Percentiles rank a stretch among this genome's conserved stretches.
Evolutionary conservation across 805 yeast genomes (phyloP).

Genomic region (Kluyveromyces nonfermentans): DNA sequence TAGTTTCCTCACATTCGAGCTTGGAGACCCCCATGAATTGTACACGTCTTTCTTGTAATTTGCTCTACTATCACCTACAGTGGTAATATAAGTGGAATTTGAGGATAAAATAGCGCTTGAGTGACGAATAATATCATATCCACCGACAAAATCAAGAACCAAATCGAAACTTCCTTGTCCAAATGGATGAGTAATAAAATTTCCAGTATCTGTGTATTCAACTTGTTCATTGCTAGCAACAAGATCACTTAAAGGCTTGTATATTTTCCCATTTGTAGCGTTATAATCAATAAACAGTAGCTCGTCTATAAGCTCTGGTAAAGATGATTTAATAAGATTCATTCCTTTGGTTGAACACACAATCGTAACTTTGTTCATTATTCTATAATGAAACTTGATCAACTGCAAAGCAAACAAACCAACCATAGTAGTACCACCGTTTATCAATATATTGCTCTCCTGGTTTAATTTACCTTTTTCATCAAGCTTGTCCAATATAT

Average conservation of each 20-base stretch:
- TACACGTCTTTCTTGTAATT: constrained; percentile 32
- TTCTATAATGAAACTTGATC: constrained; percentile 42
- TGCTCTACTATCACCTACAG: constrained; percentile 51
- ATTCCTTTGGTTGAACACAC: constrained; percentile 49
- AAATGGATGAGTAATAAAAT: constrained; percentile 19
- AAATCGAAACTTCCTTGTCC: constrained; percentile 45
- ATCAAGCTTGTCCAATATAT: constrained; percentile 29
- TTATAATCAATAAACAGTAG: constrained; percentile 30
- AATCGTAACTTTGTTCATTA: constrained; percentile 42
- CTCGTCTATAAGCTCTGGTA: constrained; percentile 33
- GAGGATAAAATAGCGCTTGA: constrained; percentile 36
- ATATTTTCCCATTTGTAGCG: constrained; percentile 21
- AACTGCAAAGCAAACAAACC: constrained; percentile 56
- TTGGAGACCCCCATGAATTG: constrained; percentile 29
- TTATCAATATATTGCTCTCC: constrained; percentile 45
- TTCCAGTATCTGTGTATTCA: constrained; percentile 24
- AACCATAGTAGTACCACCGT: constrained; percentile 75
- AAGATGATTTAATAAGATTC: constrained; percentile 31
- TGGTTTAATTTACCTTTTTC: constrained; percentile 25
- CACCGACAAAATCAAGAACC: constrained; percentile 68
- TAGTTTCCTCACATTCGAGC: constrained; percentile 29
- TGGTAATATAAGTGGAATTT: constrained; percentile 46
- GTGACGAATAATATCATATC: constrained; percentile 41
- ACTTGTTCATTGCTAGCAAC: constrained; percentile 28
- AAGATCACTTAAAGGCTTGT: constrained; percentile 25